Conservation (phyloP, 768 basidiomycete species). For the Boletus vermiculosoides region DNA sequence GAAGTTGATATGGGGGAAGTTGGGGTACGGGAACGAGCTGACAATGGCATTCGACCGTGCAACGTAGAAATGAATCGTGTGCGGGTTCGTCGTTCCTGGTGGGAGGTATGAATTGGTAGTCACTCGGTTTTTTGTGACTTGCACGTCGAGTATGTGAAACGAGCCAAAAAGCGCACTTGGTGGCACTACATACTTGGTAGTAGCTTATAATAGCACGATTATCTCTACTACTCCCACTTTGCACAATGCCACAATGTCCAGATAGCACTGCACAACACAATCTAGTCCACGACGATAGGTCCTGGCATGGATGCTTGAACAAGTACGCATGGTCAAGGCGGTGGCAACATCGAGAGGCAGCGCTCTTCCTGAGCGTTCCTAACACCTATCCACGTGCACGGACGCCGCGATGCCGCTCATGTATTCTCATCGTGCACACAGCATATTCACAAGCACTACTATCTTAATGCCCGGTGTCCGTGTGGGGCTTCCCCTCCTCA, state of each 20-base stretch:
- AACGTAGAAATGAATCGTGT: neutral
- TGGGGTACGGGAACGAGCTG: slow-evolving; percentile 19
- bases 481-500: neutral
- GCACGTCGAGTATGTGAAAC: neutral
- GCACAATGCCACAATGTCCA: no score
- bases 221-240: no score
- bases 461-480: neutral
- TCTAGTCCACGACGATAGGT: neutral
- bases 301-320: neutral
- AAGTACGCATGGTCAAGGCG: neutral
- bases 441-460: neutral
- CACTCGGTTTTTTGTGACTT: neutral
- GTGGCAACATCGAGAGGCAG: no score
- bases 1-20: slow-evolving; percentile 13
- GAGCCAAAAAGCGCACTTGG: neutral
- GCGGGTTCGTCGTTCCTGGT: neutral
- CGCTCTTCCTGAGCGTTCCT: neutral
- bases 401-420: no score
- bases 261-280: neutral
- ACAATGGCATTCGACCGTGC: slow-evolving; percentile 21
- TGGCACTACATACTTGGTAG: no score
- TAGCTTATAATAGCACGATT: no score
- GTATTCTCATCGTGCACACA: neutral
- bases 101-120: neutral
- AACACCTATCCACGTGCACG: neutral